A percentile compares a stretch with the other conserved stretches of the same genome.
Evolutionary conservation across 495 filamentous ascomycete genomes (phyloP).

Genomic region (Massariosphaeria phaeospora): DNA sequence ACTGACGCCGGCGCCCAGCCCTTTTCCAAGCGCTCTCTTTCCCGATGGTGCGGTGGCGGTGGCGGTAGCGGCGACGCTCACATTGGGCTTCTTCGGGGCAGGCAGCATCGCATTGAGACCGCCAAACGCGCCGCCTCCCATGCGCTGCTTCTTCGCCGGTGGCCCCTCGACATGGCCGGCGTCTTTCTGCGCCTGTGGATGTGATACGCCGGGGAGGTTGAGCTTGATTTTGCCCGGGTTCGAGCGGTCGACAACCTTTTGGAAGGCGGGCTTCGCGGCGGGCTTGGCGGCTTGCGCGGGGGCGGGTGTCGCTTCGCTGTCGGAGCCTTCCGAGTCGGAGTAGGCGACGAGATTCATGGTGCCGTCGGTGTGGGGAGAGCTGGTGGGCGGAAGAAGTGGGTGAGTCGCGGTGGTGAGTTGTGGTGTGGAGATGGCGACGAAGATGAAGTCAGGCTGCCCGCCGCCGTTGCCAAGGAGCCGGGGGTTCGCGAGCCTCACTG

Average conservation of each 20-base stretch:
- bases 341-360: slow-evolving; percentile 41
- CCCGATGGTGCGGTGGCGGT: slow-evolving; percentile 39
- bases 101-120: slow-evolving; percentile 85
- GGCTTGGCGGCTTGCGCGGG: slow-evolving; percentile 37
- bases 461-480: slow-evolving; percentile 6
- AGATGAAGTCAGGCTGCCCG: not conserved
- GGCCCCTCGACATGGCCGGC: slow-evolving; percentile 51
- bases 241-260: slow-evolving; percentile 71
- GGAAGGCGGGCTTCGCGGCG: slow-evolving; percentile 51
- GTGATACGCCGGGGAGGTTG: slow-evolving; percentile 55
- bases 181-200: slow-evolving; percentile 39
- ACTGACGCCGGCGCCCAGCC: slow-evolving; percentile 51
- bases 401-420: not conserved
- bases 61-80: slow-evolving; percentile 38
- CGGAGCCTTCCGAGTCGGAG: slow-evolving; percentile 75
- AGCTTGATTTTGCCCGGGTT: slow-evolving; percentile 80
- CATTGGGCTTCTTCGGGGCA: slow-evolving; percentile 82
- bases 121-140: slow-evolving; percentile 57
- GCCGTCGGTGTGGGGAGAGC: not conserved
- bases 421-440: slow-evolving; percentile 3
- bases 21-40: slow-evolving; percentile 41
- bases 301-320: slow-evolving; percentile 47
- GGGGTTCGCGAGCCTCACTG: too few species aligned
- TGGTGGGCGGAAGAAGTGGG: not conserved
- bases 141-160: slow-evolving; percentile 64